phyloP scores from a whole-genome alignment of 495 filamentous ascomycete species.

The Thozetella sp. region DNA sequence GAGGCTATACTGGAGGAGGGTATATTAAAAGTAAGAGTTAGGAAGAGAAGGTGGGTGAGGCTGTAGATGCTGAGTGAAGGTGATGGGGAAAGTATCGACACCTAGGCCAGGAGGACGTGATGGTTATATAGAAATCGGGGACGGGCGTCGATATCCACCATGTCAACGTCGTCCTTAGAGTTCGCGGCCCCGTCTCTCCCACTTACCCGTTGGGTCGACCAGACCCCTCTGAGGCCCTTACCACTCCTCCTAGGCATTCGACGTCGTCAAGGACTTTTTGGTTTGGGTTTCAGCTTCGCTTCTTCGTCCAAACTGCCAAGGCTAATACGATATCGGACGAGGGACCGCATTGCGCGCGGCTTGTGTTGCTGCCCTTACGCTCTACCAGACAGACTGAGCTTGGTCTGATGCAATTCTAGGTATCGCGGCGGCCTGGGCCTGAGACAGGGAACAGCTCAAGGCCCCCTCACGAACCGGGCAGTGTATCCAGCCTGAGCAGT shows the following conservation, averaged over 20 bases:
- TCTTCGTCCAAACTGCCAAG: background rate
- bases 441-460: too few species aligned
- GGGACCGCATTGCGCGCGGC: background rate
- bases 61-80: background rate
- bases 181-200: too few species aligned
- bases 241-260: too few species aligned
- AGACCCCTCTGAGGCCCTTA: too few species aligned
- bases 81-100: background rate
- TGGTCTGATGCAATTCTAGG: too few species aligned
- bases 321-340: background rate
- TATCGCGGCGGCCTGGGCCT: too few species aligned
- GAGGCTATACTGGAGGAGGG: slow-evolving; percentile 5
- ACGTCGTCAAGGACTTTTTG: background rate
- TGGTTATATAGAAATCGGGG: background rate
- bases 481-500: too few species aligned
- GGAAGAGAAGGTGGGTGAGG: background rate
- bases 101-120: background rate
- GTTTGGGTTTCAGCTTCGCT: background rate
- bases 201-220: too few species aligned
- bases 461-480: too few species aligned
- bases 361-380: background rate
- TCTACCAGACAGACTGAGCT: too few species aligned
- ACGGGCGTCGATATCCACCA: background rate
- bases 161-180: background rate
- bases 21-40: background rate